Conservation (phyloP, 176 grass and related monocot species). For the Guadua angustifolia region DNA sequence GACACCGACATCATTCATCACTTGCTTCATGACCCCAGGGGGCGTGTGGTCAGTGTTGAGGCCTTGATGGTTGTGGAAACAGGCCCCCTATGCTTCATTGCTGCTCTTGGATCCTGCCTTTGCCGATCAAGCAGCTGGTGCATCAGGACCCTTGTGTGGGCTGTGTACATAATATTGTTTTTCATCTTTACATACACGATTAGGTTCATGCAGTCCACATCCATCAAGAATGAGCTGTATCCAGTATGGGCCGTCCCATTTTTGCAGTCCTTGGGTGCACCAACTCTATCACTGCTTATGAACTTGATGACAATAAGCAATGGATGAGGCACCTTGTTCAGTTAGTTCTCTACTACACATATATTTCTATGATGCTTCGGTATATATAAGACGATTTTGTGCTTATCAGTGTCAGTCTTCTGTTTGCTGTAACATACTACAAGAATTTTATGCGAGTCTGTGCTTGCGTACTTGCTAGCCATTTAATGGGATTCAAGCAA, state of each 20-base stretch:
- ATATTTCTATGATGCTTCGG: not conserved
- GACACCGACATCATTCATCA: no score
- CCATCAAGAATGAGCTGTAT: not conserved
- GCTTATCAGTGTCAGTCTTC: not conserved
- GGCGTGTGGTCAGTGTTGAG: no score
- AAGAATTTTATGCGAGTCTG: not conserved
- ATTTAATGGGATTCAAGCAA: conserved; percentile 11
- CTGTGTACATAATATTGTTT: not conserved
- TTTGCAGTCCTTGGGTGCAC: conserved; percentile 1
- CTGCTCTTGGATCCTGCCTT: conserved; percentile 23
- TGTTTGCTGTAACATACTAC: conserved; percentile 15
- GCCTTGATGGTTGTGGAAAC: not conserved
- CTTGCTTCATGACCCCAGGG: no score
- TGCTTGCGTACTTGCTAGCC: not conserved
- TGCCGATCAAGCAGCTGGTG: not conserved
- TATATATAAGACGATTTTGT: conserved; percentile 9
- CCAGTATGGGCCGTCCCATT: conserved; percentile 1
- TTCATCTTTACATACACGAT: conserved; percentile 22
- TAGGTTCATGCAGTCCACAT: conserved; percentile 17
- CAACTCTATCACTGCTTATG: conserved; percentile 17
- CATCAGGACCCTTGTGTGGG: not conserved
- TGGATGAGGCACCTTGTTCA: not conserved
- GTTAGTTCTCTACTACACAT: conserved; percentile 17
- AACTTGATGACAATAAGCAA: conserved; percentile 35
- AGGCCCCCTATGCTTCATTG: not conserved